Conservation (phyloP, 495 filamentous ascomycete species). For the Darksidea phi region DNA sequence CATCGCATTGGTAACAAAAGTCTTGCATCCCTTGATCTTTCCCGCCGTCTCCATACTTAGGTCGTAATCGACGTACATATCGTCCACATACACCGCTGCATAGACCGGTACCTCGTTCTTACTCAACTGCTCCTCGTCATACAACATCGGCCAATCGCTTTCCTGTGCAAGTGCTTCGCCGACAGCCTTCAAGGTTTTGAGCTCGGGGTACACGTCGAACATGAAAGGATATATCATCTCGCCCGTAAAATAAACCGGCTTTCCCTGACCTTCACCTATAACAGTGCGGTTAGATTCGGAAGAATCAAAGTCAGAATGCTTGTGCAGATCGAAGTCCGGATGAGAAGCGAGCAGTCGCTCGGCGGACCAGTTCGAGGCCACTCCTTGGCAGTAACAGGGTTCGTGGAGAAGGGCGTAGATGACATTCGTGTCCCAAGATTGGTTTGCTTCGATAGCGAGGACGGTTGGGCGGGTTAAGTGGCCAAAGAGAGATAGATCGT, state of each 20-base stretch:
- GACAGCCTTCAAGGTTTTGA: slow-evolving; percentile 60
- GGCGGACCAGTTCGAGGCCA: slow-evolving; percentile 63
- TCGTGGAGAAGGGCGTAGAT: slow-evolving; percentile 89
- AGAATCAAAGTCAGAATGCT: too few relatives aligned
- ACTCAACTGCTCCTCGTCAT: slow-evolving; percentile 67
- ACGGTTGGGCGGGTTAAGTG: slow-evolving; percentile 71
- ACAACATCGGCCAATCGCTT: slow-evolving; percentile 71
- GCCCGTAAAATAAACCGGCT: slow-evolving; percentile 75
- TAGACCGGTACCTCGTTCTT: slow-evolving; percentile 87
- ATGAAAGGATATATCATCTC: slow-evolving; percentile 88
- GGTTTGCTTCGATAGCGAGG: slow-evolving; percentile 60
- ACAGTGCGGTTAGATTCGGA: too few relatives aligned
- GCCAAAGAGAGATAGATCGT: slow-evolving; percentile 70
- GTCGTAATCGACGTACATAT: slow-evolving; percentile 91
- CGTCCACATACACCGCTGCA: slow-evolving; percentile 78
- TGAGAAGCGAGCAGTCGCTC: slow-evolving; percentile 50
- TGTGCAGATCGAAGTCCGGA: slow-evolving; percentile 44
- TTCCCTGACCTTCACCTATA: too few relatives aligned
- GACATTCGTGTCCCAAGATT: slow-evolving; percentile 68
- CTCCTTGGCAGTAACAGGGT: slow-evolving; percentile 69
- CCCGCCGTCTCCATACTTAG: slow-evolving; percentile 69
- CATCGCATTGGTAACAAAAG: slow-evolving; percentile 79
- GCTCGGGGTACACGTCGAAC: slow-evolving; percentile 73
- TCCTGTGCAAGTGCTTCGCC: slow-evolving; percentile 68
- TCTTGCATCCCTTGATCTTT: slow-evolving; percentile 74